Evolutionary conservation across 768 basidiomycete genomes (phyloP).

Genomic region (Tylopilus sp.): DNA sequence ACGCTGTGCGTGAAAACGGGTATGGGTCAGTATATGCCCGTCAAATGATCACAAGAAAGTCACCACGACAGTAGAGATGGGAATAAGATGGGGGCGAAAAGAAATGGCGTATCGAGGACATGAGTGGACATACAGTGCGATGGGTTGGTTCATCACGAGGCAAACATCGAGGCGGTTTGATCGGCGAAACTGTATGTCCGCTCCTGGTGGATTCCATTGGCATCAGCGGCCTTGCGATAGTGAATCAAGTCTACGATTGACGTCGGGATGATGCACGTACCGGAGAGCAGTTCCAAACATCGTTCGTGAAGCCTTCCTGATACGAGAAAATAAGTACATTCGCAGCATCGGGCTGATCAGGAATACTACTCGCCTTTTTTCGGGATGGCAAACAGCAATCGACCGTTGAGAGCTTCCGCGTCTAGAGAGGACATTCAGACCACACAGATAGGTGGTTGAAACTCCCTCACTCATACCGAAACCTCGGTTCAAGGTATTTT

Average conservation of each 20-base stretch:
- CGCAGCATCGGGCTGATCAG: background rate
- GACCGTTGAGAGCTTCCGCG: slow-evolving; percentile 76
- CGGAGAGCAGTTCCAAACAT: slow-evolving; percentile 79
- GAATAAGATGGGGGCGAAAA: too few relatives aligned
- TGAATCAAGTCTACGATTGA: background rate
- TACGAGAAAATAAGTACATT: background rate
- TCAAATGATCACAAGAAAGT: background rate
- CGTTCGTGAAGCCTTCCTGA: slow-evolving; percentile 87
- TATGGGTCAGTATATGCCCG: background rate
- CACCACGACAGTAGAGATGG: too few relatives aligned
- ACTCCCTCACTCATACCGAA: slow-evolving; percentile 24
- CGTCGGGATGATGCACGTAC: slow-evolving; percentile 37
- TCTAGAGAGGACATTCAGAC: slow-evolving; percentile 36
- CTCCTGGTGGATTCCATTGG: slow-evolving; percentile 47
- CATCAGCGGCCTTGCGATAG: background rate
- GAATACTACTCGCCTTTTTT: slow-evolving; percentile 76
- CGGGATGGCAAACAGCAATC: slow-evolving; percentile 91
- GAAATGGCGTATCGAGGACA: background rate
- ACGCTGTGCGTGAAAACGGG: slow-evolving; percentile 48
- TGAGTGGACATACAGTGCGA: slow-evolving; percentile 70
- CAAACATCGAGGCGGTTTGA: slow-evolving; percentile 88
- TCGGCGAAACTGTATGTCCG: slow-evolving; percentile 92
- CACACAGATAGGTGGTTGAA: background rate
- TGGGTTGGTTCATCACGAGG: slow-evolving; percentile 88
- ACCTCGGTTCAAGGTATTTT: background rate